Conservation (phyloP, 1,139 yeast genomes). For the Kodamaea sp. region DNA sequence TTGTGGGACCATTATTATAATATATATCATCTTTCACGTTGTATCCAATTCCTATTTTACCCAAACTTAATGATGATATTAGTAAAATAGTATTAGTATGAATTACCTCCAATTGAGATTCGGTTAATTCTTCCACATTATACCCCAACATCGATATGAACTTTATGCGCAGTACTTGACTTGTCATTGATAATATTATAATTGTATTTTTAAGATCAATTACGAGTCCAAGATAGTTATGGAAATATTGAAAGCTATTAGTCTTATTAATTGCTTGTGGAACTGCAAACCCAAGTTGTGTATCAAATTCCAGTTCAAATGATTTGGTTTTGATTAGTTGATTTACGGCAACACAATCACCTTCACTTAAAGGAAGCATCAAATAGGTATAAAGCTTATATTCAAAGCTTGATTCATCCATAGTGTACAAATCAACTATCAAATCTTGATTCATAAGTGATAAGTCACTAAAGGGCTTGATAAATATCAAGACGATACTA, state of each 20-base stretch:
- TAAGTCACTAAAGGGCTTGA: slow-evolving; percentile 30
- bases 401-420: slow-evolving; percentile 16
- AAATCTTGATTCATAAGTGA: slow-evolving; percentile 19
- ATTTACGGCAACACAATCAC: slow-evolving; percentile 3
- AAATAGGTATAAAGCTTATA: slow-evolving; percentile 16
- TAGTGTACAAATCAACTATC: slow-evolving; percentile 19
- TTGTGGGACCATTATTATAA: slow-evolving; percentile 16
- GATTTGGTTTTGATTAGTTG: slow-evolving; percentile 9
- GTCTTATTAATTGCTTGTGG: slow-evolving; percentile 18
- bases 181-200: slow-evolving; percentile 25
- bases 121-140: slow-evolving; percentile 8
- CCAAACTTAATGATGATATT: slow-evolving; percentile 26
- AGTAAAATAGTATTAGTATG: slow-evolving; percentile 21
- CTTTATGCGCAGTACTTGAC: slow-evolving; percentile 20
- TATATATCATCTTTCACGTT: slow-evolving; percentile 22
- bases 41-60: slow-evolving; percentile 29
- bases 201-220: slow-evolving; percentile 31
- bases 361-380: slow-evolving; percentile 15
- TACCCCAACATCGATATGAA: slow-evolving; percentile 28
- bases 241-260: slow-evolving; percentile 12
- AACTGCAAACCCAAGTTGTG: slow-evolving; percentile 21
- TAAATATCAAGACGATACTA: slow-evolving; percentile 23
- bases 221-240: slow-evolving; percentile 20
- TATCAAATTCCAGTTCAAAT: slow-evolving; percentile 12
- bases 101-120: slow-evolving; percentile 7